Base-by-base conservation (phyloP, 495 filamentous ascomycete genomes). In the Daldinia concentrica region DNA sequence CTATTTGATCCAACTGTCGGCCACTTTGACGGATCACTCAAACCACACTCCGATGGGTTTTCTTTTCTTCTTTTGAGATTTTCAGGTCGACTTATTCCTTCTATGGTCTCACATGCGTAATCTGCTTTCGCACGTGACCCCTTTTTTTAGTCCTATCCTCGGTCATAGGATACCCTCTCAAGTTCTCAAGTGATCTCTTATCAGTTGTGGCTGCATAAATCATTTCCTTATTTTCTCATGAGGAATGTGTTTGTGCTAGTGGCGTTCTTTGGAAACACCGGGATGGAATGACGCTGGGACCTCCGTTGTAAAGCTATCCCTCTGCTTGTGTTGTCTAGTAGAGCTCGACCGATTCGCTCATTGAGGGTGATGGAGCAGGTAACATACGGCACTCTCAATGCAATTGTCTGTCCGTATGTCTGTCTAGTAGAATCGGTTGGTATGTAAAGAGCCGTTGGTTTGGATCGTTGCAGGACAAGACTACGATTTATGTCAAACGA, bases 1-100 rank as follows among this genome's bases (percentile, higher is more conserved):
- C 62, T 73, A 56, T 64, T 30, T 51, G 34, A 68, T n/a, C 61
- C 37, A 45, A 45, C 57, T 52, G 30, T 69, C 45, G 57, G 57
- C 39, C 50, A 45, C 58, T 55, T 68, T 22, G 30, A 59, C 59
- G 58, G 52, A 39, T 55, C 26, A 37, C 30, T 61, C 29, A 17
- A 22, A 17, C 12, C 26, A 56, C 30, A 34, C 50, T 32, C 43
- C 55, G 41, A 26, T 52, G 26, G 59, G 22, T 58, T 62, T 60
- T 17, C 14, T 48, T 24, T 22, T 48, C 4, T 24, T 14, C 41
- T 52, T 54, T 58, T 5, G 50, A 57, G 48, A 51, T 61, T 43
- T 43, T 51, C 30, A 59, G 12, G 60, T 62, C 39, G 57, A 43
- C 14, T 58, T 17, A 39, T 65, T 61, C 52, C 50, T 57, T 62